Evolutionary conservation across 345 rosid genomes (phyloP).

Genomic region (Toxicodendron radicans): DNA sequence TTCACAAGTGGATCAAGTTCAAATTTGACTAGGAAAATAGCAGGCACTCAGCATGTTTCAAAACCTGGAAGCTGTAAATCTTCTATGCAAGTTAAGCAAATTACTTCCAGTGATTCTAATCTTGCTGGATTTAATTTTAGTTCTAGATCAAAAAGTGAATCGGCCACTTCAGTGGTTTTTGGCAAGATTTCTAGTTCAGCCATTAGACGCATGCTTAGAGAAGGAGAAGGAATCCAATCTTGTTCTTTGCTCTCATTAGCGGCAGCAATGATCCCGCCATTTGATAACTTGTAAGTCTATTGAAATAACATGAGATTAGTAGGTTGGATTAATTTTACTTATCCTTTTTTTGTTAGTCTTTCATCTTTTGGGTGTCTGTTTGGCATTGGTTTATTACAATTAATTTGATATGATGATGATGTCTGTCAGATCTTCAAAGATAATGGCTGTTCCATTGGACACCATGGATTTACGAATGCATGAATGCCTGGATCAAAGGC

Average conservation of each 20-base stretch:
- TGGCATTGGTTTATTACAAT: neutral
- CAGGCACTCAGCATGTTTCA: constrained; percentile 33
- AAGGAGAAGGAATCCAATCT: constrained; percentile 59
- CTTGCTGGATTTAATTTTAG: constrained; percentile 36
- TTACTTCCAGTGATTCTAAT: constrained; percentile 27
- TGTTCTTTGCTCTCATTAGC: constrained; percentile 66
- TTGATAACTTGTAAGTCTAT: constrained; percentile 57
- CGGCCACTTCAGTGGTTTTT: constrained; percentile 34
- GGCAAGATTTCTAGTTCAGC: constrained; percentile 45
- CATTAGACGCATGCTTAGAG: constrained; percentile 48
- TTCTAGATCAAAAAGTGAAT: constrained; percentile 29
- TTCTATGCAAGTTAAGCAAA: constrained; percentile 34
- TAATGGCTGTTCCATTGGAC: constrained; percentile 41
- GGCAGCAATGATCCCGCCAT: constrained; percentile 60
- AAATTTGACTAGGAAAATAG: constrained; percentile 39
- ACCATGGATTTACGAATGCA: constrained; percentile 37
- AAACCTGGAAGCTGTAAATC: constrained; percentile 35
- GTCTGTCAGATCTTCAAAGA: constrained; percentile 52
- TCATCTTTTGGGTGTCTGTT: neutral
- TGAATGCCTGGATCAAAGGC: constrained; percentile 43
- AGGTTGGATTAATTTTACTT: neutral
- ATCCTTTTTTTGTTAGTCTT: constrained; percentile 3
- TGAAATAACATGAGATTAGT: constrained; percentile 3
- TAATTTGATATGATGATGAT: neutral
- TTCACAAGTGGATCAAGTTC: constrained; percentile 49